phyloP scores from a whole-genome alignment of 2,329 filamentous ascomycete genomes.

The Phialophora expanda region DNA sequence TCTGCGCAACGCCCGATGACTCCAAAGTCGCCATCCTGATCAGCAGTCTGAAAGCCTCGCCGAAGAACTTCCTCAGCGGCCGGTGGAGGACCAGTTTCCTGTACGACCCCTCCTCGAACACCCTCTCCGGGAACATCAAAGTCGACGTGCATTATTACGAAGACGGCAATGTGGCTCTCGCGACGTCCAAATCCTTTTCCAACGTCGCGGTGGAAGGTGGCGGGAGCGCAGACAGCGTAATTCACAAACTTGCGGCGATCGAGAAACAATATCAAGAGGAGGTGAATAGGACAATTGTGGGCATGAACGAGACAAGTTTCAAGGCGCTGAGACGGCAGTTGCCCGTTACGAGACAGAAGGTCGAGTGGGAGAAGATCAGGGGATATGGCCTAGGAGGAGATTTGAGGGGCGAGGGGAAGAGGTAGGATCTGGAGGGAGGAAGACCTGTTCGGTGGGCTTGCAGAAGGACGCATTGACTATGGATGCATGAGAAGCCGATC shows the following conservation, averaged over 20 bases:
- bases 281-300: constrained; percentile 86
- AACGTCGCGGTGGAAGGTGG: constrained; percentile 49
- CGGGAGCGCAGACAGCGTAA: constrained; percentile 65
- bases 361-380: constrained; percentile 98
- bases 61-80: constrained; percentile 98
- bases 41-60: constrained; percentile 95
- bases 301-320: constrained; percentile 90
- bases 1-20: constrained; percentile 56
- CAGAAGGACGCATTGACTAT: too few relatives aligned
- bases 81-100: constrained; percentile 92
- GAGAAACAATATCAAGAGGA: constrained; percentile 98
- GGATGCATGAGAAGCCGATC: too few relatives aligned
- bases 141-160: constrained; percentile 99
- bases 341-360: constrained; percentile 96
- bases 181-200: constrained; percentile 72
- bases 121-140: constrained; percentile 79
- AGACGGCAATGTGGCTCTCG: constrained; percentile 92
- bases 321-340: constrained; percentile 90
- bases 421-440: constrained; percentile 4
- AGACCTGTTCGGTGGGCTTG: too few relatives aligned
- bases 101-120: constrained; percentile 70
- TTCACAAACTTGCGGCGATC: constrained; percentile 74
- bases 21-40: constrained; percentile 78
- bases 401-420: constrained; percentile 33
- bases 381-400: constrained; percentile 76